phyloP scores from a whole-genome alignment of 768 basidiomycete species.

The Tricholoma flavovirens region DNA sequence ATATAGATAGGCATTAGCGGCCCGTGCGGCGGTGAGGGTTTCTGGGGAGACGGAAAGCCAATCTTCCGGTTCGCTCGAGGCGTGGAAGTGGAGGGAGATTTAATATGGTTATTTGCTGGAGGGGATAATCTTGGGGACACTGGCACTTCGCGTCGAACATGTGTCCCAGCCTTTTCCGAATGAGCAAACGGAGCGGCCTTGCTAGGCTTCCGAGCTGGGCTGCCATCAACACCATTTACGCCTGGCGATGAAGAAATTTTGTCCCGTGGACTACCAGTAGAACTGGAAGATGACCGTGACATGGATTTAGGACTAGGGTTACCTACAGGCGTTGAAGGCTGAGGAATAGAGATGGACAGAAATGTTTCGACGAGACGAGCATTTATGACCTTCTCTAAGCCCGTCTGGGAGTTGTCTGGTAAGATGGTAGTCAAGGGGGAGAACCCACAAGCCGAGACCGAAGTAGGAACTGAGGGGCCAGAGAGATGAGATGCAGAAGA shows the following conservation, averaged over 20 bases:
- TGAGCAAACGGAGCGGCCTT: conserved; percentile 18
- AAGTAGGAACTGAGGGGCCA: conserved; percentile 13
- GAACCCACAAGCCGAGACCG: conserved; percentile 14
- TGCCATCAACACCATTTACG: conserved; percentile 15
- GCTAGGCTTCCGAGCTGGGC: conserved; percentile 8
- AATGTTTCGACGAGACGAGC: conserved; percentile 79
- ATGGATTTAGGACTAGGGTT: background rate
- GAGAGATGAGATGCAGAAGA: conserved; percentile 36
- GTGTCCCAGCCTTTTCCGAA: conserved; percentile 14
- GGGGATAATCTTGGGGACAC: conserved; percentile 7
- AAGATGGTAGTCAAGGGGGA: conserved; percentile 30
- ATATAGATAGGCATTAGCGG: conserved; percentile 55
- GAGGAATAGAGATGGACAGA: conserved; percentile 47
- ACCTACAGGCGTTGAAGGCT: conserved; percentile 6
- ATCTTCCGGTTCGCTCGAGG: conserved; percentile 18
- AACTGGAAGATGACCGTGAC: conserved; percentile 1
- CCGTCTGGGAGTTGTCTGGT: conserved; percentile 60
- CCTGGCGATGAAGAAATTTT: conserved; percentile 8
- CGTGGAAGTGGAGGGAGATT: conserved; percentile 22
- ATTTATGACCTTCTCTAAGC: conserved; percentile 62
- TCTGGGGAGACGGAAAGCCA: conserved; percentile 9
- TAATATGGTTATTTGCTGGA: conserved; percentile 16
- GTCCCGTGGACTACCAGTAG: background rate
- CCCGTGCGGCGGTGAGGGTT: conserved; percentile 15
- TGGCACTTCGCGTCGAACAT: conserved; percentile 18